phyloP scores from a whole-genome alignment of 768 basidiomycete genomes.

The Gyrodon lividus region DNA sequence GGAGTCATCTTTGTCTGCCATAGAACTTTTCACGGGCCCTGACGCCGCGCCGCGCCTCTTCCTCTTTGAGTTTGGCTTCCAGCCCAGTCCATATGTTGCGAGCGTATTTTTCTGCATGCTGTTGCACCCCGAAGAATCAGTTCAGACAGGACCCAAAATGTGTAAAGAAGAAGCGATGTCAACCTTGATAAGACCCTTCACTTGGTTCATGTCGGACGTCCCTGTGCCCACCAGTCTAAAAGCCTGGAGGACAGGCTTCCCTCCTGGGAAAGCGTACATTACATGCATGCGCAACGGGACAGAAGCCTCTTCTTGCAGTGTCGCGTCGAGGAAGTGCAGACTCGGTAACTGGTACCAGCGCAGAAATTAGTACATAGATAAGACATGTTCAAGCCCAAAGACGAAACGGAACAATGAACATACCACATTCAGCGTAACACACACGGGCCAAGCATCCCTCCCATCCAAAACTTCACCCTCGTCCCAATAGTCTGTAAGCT shows the following conservation, averaged over 20 bases:
- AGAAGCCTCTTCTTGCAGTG: constrained; percentile 66
- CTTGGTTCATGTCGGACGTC: constrained; percentile 47
- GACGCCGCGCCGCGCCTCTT: constrained; percentile 56
- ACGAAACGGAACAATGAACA: constrained; percentile 23
- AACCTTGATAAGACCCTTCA: constrained; percentile 59
- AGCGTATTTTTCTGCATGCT: constrained; percentile 72
- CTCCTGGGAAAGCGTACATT: constrained; percentile 57
- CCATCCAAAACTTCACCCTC: constrained; percentile 69
- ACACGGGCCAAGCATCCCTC: constrained; percentile 70
- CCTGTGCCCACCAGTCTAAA: constrained; percentile 65
- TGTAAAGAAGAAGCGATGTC: constrained; percentile 6
- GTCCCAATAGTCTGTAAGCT: constrained; percentile 86
- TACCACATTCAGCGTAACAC: constrained; percentile 77
- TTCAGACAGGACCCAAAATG: not conserved
- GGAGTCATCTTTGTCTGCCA: constrained; percentile 17
- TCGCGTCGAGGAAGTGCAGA: constrained; percentile 73
- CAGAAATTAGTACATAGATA: not conserved
- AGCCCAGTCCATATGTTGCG: constrained; percentile 53
- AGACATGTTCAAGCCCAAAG: not conserved
- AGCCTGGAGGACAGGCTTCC: constrained; percentile 50
- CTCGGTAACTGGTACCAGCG: constrained; percentile 49
- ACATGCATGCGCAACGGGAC: constrained; percentile 59
- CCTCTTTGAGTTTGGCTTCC: constrained; percentile 64
- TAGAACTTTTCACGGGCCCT: constrained; percentile 58
- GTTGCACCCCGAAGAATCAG: constrained; percentile 42